Percentiles rank a stretch among this genome's conserved stretches.
Conservation (phyloP, 169 alveolate species). For the Plasmodium falciparum region DNA sequence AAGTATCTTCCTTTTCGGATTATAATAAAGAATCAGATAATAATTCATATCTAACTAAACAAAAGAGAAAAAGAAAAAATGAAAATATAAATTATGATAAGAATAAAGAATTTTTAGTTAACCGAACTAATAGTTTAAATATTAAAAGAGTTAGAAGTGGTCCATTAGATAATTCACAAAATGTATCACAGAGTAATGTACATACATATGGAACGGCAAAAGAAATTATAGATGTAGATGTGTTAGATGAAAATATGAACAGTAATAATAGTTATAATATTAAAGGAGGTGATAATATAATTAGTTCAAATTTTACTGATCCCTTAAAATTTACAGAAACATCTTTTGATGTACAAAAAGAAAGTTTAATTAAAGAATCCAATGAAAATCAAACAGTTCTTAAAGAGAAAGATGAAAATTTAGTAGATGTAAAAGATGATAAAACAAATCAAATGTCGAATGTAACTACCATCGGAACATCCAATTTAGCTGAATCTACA, state of each 20-base stretch:
- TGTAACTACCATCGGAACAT: slow-evolving; percentile 11
- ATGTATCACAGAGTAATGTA: not conserved
- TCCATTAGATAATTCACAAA: not conserved
- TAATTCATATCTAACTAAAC: not conserved
- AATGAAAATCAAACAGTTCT: not conserved
- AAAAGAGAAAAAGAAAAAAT: not conserved
- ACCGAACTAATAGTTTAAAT: slow-evolving; percentile 50
- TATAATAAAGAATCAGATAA: slow-evolving; percentile 11
- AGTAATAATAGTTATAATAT: not conserved
- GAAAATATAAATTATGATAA: slow-evolving; percentile 3
- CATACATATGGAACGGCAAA: not conserved
- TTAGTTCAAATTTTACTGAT: slow-evolving; percentile 13
- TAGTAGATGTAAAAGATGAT: not conserved
- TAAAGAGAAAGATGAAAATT: not conserved
- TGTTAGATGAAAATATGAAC: not conserved
- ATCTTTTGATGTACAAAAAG: not conserved
- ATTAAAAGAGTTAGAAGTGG: slow-evolving; percentile 10
- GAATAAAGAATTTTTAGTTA: slow-evolving; percentile 38
- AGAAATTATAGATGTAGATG: not conserved
- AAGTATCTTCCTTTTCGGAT: slow-evolving; percentile 35
- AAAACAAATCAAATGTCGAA: not conserved
- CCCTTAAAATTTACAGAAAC: not conserved
- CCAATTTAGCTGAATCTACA: slow-evolving; percentile 12
- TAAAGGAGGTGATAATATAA: not conserved
- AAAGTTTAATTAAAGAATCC: not conserved